phyloP scores from a whole-genome alignment of 2,329 filamentous ascomycete genomes.

The Colletotrichum sojae region DNA sequence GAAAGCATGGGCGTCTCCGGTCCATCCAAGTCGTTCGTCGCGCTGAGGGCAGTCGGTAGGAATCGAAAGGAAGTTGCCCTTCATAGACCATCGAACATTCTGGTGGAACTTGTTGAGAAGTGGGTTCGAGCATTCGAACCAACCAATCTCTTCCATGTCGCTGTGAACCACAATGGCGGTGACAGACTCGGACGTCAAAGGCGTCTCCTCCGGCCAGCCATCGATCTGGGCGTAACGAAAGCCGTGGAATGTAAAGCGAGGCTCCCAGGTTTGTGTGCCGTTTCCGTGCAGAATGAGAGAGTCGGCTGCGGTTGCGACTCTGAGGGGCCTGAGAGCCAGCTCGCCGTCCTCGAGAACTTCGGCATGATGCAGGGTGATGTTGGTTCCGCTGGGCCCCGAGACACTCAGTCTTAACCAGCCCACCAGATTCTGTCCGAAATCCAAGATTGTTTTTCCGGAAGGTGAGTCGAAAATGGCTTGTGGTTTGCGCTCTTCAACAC shows the following conservation, averaged over 20 bases:
- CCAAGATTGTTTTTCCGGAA: constrained; percentile 62
- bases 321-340: constrained; percentile 57
- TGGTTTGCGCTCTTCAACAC: constrained; percentile 49
- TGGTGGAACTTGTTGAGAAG: constrained; percentile 67
- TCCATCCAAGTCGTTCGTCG: constrained; percentile 69
- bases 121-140: constrained; percentile 65
- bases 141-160: constrained; percentile 65
- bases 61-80: constrained; percentile 70
- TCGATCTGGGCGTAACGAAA: constrained; percentile 66
- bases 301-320: constrained; percentile 59
- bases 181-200: constrained; percentile 42
- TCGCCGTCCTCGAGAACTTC: constrained; percentile 68
- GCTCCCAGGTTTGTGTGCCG: constrained; percentile 53
- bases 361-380: constrained; percentile 64
- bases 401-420: constrained; percentile 61
- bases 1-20: constrained; percentile 66
- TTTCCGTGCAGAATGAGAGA: constrained; percentile 49
- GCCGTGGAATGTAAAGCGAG: constrained; percentile 66
- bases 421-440: constrained; percentile 73
- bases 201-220: constrained; percentile 53
- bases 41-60: constrained; percentile 72
- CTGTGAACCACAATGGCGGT: constrained; percentile 60
- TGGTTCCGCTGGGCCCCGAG: constrained; percentile 53
- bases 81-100: constrained; percentile 71
- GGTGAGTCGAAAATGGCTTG: constrained; percentile 49